Conservation (phyloP, 2,329 filamentous ascomycete genomes). For the Fusarium sp. region DNA sequence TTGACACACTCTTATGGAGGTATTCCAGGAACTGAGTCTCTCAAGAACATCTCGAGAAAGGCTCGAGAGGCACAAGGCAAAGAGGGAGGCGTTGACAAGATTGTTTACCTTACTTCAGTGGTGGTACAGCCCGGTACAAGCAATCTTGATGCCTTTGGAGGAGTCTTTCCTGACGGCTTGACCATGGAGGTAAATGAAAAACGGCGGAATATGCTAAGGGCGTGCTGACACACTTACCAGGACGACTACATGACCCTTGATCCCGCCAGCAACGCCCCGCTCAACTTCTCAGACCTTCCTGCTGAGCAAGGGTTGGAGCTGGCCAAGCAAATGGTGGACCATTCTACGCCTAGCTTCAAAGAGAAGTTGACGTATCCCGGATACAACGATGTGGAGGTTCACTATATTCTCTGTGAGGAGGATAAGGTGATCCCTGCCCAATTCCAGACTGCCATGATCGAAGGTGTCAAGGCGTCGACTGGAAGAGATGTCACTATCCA, state of each 20-base stretch:
- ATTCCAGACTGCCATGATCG: conserved; percentile 22
- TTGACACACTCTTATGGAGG: conserved; percentile 33
- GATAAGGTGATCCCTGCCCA: conserved; percentile 8
- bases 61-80: not conserved
- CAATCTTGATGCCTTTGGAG: conserved; percentile 17
- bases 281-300: conserved; percentile 25
- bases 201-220: rapidly evolving
- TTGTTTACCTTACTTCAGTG: conserved; percentile 23
- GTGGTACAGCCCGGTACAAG: conserved; percentile 5
- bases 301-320: conserved; percentile 7
- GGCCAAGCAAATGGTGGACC: conserved; percentile 16
- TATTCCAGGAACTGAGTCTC: conserved; percentile 21
- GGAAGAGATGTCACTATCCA: conserved; percentile 5
- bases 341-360: conserved; percentile 30
- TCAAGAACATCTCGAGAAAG: conserved; percentile 13
- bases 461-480: conserved; percentile 5
- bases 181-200: not conserved
- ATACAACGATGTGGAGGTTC: conserved; percentile 31
- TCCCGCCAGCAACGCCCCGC: not conserved
- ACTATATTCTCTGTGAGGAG: conserved; percentile 32
- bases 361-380: conserved; percentile 32
- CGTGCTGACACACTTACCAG: not conserved
- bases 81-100: conserved; percentile 12
- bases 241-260: conserved; percentile 26
- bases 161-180: conserved; percentile 3